Conservation (phyloP, 305 asterid species). For the Solanum hybrid region DNA sequence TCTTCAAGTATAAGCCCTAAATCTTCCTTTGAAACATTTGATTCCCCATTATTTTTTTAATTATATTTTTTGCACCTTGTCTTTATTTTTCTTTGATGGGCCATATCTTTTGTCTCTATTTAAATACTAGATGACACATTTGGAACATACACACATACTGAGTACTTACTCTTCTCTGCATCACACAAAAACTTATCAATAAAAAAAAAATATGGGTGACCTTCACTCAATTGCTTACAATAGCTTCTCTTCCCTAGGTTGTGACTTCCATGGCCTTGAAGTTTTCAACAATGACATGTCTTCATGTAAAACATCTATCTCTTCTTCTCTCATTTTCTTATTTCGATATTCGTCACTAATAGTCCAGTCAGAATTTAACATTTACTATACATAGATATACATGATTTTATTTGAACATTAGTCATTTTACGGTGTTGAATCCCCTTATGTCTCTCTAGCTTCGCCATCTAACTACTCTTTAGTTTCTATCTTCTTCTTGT, state of each 20-base stretch:
- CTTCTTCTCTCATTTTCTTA: neutral
- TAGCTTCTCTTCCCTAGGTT: constrained; percentile 16
- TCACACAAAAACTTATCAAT: neutral
- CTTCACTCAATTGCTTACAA: constrained; percentile 48
- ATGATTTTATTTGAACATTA: neutral
- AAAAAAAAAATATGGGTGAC: constrained; percentile 25
- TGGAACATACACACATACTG: constrained; percentile 1
- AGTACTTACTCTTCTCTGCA: neutral
- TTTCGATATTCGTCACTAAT: neutral
- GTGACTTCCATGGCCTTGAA: constrained; percentile 47
- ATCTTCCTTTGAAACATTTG: neutral
- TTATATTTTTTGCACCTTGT: constrained; percentile 5
- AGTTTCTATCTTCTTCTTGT: neutral
- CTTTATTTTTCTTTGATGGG: neutral
- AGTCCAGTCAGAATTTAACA: neutral
- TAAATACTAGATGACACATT: constrained; percentile 4
- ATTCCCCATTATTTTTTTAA: neutral
- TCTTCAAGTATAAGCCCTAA: neutral
- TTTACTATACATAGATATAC: neutral
- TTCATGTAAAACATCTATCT: constrained; percentile 12
- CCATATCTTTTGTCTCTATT: neutral
- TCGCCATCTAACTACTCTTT: neutral
- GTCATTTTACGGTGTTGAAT: neutral
- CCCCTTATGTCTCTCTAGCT: neutral
- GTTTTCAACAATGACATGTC: constrained; percentile 58